phyloP scores from a whole-genome alignment of 768 basidiomycete species.

The Lentinula lateritia region DNA sequence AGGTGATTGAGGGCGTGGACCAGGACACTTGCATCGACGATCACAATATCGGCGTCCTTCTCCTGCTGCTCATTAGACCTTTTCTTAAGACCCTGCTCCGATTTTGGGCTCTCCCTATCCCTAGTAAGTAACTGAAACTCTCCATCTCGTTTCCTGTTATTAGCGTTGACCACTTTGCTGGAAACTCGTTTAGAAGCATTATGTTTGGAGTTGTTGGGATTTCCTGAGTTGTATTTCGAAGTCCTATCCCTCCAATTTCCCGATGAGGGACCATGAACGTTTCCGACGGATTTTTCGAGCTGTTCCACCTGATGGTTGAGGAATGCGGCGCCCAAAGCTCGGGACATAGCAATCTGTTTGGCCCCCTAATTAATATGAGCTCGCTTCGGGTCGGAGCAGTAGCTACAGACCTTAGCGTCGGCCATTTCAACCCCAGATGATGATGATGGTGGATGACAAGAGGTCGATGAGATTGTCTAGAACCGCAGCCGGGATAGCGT shows the following conservation, averaged over 20 bases:
- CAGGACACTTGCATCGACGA: constrained; percentile 80
- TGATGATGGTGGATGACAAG: neutral
- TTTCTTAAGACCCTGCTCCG: constrained; percentile 17
- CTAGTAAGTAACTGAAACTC: constrained; percentile 2
- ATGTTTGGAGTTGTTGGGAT: neutral
- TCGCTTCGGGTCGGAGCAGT: neutral
- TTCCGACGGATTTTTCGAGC: constrained; percentile 69
- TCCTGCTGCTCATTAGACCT: constrained; percentile 22
- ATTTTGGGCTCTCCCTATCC: constrained; percentile 10
- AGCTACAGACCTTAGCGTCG: neutral
- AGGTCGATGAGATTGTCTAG: neutral
- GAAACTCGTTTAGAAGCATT: constrained; percentile 11
- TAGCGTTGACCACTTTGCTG: constrained; percentile 7
- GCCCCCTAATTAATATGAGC: neutral
- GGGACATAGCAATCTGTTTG: constrained; percentile 67
- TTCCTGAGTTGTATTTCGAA: neutral
- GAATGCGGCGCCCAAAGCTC: constrained; percentile 82
- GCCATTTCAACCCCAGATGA: neutral
- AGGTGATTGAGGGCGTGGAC: constrained; percentile 73
- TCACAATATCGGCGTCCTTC: constrained; percentile 70
- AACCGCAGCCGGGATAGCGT: neutral
- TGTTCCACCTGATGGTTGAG: constrained; percentile 85
- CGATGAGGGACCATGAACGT: constrained; percentile 33
- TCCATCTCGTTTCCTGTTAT: neutral
- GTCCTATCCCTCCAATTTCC: constrained; percentile 35